phyloP scores from a whole-genome alignment of 768 basidiomycete species.

The Lactarius hengduanensis region DNA sequence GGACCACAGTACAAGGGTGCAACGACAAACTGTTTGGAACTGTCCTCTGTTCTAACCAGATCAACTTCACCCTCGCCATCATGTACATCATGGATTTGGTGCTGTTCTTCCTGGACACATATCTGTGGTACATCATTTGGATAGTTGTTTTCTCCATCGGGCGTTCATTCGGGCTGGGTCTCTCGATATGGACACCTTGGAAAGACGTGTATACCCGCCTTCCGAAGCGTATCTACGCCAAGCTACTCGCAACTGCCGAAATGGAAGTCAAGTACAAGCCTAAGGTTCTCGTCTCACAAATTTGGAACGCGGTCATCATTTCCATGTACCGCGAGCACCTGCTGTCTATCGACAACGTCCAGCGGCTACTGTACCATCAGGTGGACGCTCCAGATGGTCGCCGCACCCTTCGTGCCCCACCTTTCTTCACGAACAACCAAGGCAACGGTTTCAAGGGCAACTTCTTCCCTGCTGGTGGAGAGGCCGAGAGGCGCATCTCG shows the following conservation, averaged over 20 bases:
- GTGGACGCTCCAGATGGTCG: constrained; percentile 87
- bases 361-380: constrained; percentile 96
- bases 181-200: constrained; percentile 99
- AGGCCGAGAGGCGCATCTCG: constrained; percentile 96
- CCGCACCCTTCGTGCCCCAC: constrained; percentile 90
- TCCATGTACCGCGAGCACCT: constrained; percentile 99
- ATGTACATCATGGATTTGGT: constrained; percentile 99
- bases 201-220: constrained; percentile 94
- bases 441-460: constrained; percentile 65
- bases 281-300: constrained; percentile 96
- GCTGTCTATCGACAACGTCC: constrained; percentile 96
- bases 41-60: constrained; percentile 85
- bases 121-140: constrained; percentile 99
- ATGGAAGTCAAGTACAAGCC: constrained; percentile 99
- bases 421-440: constrained; percentile 95
- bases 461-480: constrained; percentile 92
- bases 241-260: constrained; percentile 90
- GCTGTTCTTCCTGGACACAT: constrained; percentile 99
- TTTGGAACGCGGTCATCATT: constrained; percentile 99
- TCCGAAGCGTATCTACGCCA: constrained; percentile 98
- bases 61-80: constrained; percentile 91
- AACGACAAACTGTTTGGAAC: constrained; percentile 79
- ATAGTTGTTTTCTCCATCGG: constrained; percentile 91
- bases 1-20: constrained; percentile 91
- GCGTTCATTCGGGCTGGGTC: constrained; percentile 86